These are phyloP conservation scores for Chlorella sorokiniana DNA, from an alignment of 139 green algal genomes.

Conservation along the genomic window DNA sequence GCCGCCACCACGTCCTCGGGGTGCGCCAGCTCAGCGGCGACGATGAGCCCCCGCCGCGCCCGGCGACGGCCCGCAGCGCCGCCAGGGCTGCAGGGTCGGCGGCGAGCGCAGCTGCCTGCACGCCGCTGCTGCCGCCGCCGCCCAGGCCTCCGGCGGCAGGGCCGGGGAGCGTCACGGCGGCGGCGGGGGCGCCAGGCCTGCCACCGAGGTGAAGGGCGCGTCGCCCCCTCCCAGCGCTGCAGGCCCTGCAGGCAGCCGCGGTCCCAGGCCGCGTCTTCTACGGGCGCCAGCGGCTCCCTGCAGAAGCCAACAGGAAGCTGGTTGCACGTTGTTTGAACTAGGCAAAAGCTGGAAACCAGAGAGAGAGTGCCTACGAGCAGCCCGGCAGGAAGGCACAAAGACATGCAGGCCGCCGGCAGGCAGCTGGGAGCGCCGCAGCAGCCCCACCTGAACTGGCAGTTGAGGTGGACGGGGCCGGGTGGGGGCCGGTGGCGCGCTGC, in stretches of 20 bases:
- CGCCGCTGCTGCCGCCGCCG: constrained; percentile 13
- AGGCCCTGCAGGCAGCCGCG: constrained; percentile 53
- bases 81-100: neutral
- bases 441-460: constrained; percentile 82
- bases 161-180: neutral
- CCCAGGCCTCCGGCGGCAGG: neutral
- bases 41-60: constrained; percentile 72
- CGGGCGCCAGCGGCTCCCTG: constrained; percentile 79
- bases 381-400: no score
- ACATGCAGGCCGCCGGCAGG: no score
- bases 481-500: constrained; percentile 7
- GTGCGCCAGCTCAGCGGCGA: constrained; percentile 74
- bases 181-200: neutral
- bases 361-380: no score
- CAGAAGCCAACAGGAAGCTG: neutral
- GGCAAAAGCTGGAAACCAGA: neutral
- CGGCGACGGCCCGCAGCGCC: neutral
- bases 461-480: constrained; percentile 94
- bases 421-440: no score
- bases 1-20: constrained; percentile 66
- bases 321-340: neutral
- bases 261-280: constrained; percentile 13
- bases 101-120: constrained; percentile 5
- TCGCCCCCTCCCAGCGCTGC: constrained; percentile 57
- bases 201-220: constrained; percentile 49